These are phyloP conservation scores for Peronospora farinosa DNA, from an alignment of 352 stramenopile genomes.

Conservation along the genomic window DNA sequence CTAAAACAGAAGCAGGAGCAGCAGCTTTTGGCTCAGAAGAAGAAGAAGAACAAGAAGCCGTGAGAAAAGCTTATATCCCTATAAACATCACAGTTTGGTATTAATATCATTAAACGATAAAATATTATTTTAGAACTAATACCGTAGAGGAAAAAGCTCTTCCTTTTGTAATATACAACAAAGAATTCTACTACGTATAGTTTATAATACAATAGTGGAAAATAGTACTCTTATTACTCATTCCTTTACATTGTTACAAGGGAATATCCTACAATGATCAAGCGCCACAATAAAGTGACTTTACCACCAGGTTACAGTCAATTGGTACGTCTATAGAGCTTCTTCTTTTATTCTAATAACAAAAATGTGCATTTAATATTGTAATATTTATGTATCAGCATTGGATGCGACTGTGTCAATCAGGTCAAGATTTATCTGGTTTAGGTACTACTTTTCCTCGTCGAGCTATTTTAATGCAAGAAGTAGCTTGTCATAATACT, in stretches of 20 bases:
- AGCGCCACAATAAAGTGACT: conserved; percentile 72
- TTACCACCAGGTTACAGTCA: conserved; percentile 89
- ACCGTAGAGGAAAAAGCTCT: no score
- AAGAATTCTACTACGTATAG: no score
- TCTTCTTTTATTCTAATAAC: no score
- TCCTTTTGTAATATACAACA: no score
- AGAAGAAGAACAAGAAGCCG: conserved; percentile 11
- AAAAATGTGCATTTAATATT: no score
- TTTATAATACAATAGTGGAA: no score
- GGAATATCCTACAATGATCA: no score
- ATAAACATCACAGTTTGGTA: no score
- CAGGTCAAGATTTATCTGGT: conserved; percentile 81
- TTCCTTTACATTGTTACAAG: no score
- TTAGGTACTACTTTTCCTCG: conserved; percentile 49
- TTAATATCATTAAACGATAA: neutral
- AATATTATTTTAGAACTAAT: no score
- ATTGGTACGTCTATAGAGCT: conserved; percentile 37
- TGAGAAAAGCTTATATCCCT: conserved; percentile 3
- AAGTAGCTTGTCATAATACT: conserved; percentile 85
- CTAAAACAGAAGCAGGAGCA: conserved; percentile 10
- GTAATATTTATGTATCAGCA: conserved; percentile 42
- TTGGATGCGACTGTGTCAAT: conserved; percentile 88
- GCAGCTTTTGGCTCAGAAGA: conserved; percentile 5
- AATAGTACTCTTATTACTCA: no score
- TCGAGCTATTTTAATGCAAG: conserved; percentile 65